Percentiles rank a stretch among this genome's conserved stretches.
These are phyloP conservation scores for Ophiostoma piceae DNA, from an alignment of 2,329 filamentous ascomycete species.

Conservation along the genomic window DNA sequence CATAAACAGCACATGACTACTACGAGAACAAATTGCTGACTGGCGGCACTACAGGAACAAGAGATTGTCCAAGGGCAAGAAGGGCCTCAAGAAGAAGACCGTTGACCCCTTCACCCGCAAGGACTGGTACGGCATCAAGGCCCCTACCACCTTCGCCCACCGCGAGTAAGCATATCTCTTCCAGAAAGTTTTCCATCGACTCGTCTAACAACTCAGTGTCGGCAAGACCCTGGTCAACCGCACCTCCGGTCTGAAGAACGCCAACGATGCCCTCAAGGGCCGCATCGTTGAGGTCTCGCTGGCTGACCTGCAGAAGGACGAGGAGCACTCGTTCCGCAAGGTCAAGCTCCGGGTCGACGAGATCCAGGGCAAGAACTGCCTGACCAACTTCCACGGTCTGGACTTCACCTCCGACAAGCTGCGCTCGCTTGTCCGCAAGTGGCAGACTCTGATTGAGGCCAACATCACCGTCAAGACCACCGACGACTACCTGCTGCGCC, in stretches of 20 bases:
- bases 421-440: conserved; percentile 97
- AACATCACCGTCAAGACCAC: conserved; percentile 99
- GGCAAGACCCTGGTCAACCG: conserved; percentile 99
- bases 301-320: conserved; percentile 98
- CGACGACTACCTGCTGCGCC: conserved; percentile 97
- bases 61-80: conserved; percentile 99
- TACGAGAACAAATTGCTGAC: conserved; percentile 12
- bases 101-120: conserved; percentile 96
- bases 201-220: conserved; percentile 56
- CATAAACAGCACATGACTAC: background rate
- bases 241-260: conserved; percentile 99
- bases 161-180: conserved; percentile 71
- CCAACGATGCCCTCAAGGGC: conserved; percentile 98
- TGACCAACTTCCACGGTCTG: conserved; percentile 99
- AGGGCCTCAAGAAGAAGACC: conserved; percentile 99
- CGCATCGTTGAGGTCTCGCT: conserved; percentile 98
- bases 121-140: conserved; percentile 99
- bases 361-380: conserved; percentile 99
- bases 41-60: conserved; percentile 68
- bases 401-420: conserved; percentile 99
- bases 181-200: background rate
- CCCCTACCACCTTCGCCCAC: conserved; percentile 89
- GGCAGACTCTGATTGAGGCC: conserved; percentile 98
- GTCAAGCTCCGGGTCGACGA: conserved; percentile 98
- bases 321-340: conserved; percentile 99